phyloP scores from a whole-genome alignment of 768 basidiomycete genomes.

The Lactifluus echinatus region DNA sequence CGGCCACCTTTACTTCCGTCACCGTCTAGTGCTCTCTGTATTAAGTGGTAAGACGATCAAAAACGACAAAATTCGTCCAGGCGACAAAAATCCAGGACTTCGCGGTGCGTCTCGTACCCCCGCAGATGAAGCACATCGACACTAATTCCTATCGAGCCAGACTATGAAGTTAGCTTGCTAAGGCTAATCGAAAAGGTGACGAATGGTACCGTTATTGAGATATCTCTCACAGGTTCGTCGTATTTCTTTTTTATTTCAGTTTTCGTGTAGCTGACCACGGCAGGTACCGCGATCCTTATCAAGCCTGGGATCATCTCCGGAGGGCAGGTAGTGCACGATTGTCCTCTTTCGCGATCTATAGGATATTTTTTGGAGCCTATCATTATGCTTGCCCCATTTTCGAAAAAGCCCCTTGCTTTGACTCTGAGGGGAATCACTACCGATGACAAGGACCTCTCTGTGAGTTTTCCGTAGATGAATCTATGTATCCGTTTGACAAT shows the following conservation, averaged over 20 bases:
- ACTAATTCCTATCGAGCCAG: slow-evolving; percentile 32
- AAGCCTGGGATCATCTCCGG: slow-evolving; percentile 90
- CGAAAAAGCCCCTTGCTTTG: slow-evolving; percentile 76
- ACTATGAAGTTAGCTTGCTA: slow-evolving; percentile 88
- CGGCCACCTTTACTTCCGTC: slow-evolving; percentile 76
- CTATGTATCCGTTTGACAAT: not conserved
- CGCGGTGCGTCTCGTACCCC: slow-evolving; percentile 49
- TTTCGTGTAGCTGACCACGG: not conserved
- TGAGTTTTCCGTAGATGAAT: slow-evolving; percentile 29
- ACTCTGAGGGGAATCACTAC: slow-evolving; percentile 88
- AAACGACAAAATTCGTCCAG: slow-evolving; percentile 80
- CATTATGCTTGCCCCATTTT: slow-evolving; percentile 84
- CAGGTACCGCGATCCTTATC: slow-evolving; percentile 85
- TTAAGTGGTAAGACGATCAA: slow-evolving; percentile 79
- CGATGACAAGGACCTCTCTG: slow-evolving; percentile 87
- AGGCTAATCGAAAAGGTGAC: slow-evolving; percentile 83
- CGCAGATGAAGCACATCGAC: not conserved
- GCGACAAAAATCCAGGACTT: slow-evolving; percentile 94
- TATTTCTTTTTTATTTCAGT: not conserved
- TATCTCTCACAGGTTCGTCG: slow-evolving; percentile 80
- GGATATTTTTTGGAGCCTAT: slow-evolving; percentile 94
- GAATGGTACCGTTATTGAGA: slow-evolving; percentile 92
- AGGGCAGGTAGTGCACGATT: slow-evolving; percentile 75
- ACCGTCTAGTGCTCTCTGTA: slow-evolving; percentile 81
- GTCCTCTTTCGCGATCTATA: slow-evolving; percentile 78